phyloP scores from a whole-genome alignment of 2,329 filamentous ascomycete genomes.

The Xylaria sp. region DNA sequence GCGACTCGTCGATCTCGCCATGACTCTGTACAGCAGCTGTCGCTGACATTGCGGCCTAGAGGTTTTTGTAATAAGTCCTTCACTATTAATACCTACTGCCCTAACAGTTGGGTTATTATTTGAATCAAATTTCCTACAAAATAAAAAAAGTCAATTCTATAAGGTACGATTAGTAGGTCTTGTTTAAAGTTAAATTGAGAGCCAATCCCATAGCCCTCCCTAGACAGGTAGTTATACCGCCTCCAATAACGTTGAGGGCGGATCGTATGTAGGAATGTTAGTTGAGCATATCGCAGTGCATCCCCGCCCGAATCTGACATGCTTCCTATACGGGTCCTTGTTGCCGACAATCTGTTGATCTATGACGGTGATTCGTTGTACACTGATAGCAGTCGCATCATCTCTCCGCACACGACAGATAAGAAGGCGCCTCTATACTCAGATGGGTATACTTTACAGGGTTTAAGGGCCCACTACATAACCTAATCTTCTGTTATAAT shows the following conservation, averaged over 20 bases:
- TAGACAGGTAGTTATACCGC: background rate
- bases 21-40: slow-evolving; percentile 26
- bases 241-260: background rate
- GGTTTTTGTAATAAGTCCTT: slow-evolving; percentile 3
- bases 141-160: background rate
- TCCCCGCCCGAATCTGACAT: slow-evolving; percentile 17
- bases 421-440: background rate
- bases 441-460: background rate
- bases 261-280: slow-evolving; percentile 15
- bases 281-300: background rate
- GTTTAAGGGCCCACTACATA: slow-evolving; percentile 1
- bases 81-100: slow-evolving; percentile 6
- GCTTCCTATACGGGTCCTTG: slow-evolving; percentile 11
- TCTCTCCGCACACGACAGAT: slow-evolving; percentile 4
- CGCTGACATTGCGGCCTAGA: slow-evolving; percentile 15
- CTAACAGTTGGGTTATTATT: slow-evolving; percentile 3
- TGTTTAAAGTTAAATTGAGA: slow-evolving; percentile 16
- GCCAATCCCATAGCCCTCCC: background rate
- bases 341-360: slow-evolving; percentile 22
- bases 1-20: slow-evolving; percentile 43
- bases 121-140: slow-evolving; percentile 1
- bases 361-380: slow-evolving; percentile 18
- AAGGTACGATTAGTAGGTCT: slow-evolving; percentile 10
- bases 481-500: background rate
- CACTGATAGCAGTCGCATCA: slow-evolving; percentile 7